phyloP scores from a whole-genome alignment of 2,329 filamentous ascomycete species.

The Fusarium keratoplasticum region DNA sequence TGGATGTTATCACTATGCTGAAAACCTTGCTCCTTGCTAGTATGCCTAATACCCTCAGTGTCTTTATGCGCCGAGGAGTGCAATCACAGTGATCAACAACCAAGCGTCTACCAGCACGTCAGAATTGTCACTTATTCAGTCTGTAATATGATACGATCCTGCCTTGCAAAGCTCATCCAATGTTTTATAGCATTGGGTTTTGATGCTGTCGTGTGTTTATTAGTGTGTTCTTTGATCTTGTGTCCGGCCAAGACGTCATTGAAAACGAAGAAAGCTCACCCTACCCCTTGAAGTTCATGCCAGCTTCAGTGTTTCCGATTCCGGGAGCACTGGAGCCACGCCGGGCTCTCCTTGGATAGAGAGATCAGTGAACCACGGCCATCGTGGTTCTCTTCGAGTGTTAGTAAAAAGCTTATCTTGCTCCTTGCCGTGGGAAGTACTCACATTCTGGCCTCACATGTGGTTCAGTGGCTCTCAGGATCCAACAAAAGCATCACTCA shows the following conservation, averaged over 20 bases:
- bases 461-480: background rate
- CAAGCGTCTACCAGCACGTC: background rate
- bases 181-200: too few relatives aligned
- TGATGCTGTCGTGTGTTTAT: too few relatives aligned
- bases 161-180: background rate
- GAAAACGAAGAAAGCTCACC: background rate
- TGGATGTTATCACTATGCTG: background rate
- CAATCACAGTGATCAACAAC: background rate
- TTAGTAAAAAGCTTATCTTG: background rate
- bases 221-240: too few relatives aligned
- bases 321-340: background rate
- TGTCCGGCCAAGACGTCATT: too few relatives aligned
- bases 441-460: background rate
- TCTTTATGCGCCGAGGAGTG: background rate
- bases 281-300: background rate
- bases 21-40: background rate
- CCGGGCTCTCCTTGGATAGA: background rate
- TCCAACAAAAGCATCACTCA: background rate
- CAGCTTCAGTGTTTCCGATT: background rate
- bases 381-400: background rate
- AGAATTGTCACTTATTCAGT: background rate
- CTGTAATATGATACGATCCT: background rate
- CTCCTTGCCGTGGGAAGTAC: background rate
- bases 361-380: background rate
- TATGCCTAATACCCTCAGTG: background rate